phyloP scores from a whole-genome alignment of 768 basidiomycete genomes.

The Auriscalpium vulgare region DNA sequence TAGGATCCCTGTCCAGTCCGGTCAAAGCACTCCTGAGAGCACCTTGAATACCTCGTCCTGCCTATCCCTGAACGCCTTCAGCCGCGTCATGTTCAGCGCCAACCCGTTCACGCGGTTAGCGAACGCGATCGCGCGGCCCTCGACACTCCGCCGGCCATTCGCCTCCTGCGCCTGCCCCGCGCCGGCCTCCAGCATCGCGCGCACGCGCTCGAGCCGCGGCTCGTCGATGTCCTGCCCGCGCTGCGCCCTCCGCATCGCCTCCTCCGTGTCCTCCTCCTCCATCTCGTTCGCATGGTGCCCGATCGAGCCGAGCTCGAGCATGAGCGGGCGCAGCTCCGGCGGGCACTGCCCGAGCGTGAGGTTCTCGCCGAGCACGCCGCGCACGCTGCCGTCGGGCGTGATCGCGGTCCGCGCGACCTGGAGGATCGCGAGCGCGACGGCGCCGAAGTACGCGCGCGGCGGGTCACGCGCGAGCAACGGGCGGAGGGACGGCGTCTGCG shows the following conservation, averaged over 20 bases:
- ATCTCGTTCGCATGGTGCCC: constrained; percentile 42
- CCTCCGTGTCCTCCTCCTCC: constrained; percentile 44
- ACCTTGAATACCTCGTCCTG: constrained; percentile 67
- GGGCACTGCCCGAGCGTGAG: constrained; percentile 61
- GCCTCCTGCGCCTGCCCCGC: constrained; percentile 35
- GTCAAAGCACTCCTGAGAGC: constrained; percentile 32
- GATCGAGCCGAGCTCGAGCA: constrained; percentile 53
- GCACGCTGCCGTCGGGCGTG: constrained; percentile 37
- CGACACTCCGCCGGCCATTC: constrained; percentile 41
- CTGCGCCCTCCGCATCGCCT: constrained; percentile 37
- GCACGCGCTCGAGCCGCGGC: constrained; percentile 53
- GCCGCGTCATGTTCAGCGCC: constrained; percentile 59
- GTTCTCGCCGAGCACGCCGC: constrained; percentile 47
- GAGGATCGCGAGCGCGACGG: constrained; percentile 67
- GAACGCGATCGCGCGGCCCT: constrained; percentile 62
- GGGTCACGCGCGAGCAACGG: constrained; percentile 53
- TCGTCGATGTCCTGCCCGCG: constrained; percentile 27
- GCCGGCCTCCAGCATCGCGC: constrained; percentile 48
- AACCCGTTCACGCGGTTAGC: constrained; percentile 72
- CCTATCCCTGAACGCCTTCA: constrained; percentile 65
- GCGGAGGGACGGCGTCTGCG: constrained; percentile 45
- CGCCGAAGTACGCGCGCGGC: constrained; percentile 70
- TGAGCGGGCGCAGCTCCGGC: constrained; percentile 53
- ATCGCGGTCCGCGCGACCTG: constrained; percentile 50
- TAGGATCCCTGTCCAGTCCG: too few species aligned